Percentiles rank a stretch among this genome's conserved stretches.
Evolutionary conservation across 2,329 filamentous ascomycete genomes (phyloP).

Genomic region (Botryosphaeria dothidea): DNA sequence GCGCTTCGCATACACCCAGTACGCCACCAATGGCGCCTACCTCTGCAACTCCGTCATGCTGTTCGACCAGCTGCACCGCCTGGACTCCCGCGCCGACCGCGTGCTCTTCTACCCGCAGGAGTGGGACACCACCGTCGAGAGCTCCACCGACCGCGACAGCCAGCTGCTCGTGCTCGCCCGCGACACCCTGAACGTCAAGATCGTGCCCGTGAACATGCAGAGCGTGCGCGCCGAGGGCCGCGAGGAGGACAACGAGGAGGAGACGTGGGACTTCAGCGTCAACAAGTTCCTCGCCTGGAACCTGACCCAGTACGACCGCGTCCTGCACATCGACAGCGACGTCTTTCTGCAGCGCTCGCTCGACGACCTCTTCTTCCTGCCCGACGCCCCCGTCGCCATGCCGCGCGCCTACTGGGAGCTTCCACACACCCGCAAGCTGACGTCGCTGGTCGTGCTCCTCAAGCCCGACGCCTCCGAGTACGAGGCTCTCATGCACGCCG

Average conservation of each 20-base stretch:
- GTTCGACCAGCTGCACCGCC: constrained; percentile 44
- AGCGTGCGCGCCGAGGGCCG: constrained; percentile 30
- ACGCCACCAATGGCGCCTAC: constrained; percentile 43
- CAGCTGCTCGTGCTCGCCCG: constrained; percentile 52
- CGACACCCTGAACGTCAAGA: constrained; percentile 51
- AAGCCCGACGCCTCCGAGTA: constrained; percentile 59
- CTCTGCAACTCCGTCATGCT: constrained; percentile 48
- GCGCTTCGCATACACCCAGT: constrained; percentile 45
- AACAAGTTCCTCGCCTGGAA: constrained; percentile 71
- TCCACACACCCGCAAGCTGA: constrained; percentile 44
- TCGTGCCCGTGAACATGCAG: constrained; percentile 49
- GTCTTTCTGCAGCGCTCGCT: constrained; percentile 61
- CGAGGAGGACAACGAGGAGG: background rate
- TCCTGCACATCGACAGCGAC: constrained; percentile 65
- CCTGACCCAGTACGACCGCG: constrained; percentile 62
- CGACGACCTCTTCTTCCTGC: constrained; percentile 72
- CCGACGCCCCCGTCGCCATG: constrained; percentile 63
- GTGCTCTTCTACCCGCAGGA: constrained; percentile 47
- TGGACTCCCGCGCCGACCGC: constrained; percentile 47
- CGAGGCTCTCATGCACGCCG: constrained; percentile 30
- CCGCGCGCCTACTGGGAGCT: constrained; percentile 71
- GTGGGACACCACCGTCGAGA: constrained; percentile 35
- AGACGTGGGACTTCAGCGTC: constrained; percentile 64
- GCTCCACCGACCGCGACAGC: constrained; percentile 39
- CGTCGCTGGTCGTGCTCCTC: constrained; percentile 63